A percentile compares a stretch with the other conserved stretches of the same genome.
phyloP scores from a whole-genome alignment of 2,329 filamentous ascomycete species.

The Xylaria sp. region DNA sequence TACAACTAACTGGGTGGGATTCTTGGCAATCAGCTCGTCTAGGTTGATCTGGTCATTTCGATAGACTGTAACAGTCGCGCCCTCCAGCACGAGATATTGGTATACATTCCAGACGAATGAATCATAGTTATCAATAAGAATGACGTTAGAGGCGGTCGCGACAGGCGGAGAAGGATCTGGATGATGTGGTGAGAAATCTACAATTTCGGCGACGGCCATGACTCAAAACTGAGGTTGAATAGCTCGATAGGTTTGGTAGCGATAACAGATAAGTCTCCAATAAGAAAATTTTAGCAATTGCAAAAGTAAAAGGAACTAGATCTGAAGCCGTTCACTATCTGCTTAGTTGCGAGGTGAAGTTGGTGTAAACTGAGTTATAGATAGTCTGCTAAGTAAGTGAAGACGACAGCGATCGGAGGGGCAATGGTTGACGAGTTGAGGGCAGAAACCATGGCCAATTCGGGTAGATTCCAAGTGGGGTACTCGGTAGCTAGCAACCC shows the following conservation, averaged over 20 bases:
- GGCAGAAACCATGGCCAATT: conserved; percentile 28
- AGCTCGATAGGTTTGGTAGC: neutral
- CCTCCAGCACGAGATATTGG: conserved; percentile 96
- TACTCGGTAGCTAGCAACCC: conserved; percentile 16
- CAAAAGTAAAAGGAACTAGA: neutral
- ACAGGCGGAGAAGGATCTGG: conserved; percentile 78
- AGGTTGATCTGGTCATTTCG: conserved; percentile 92
- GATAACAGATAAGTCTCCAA: neutral
- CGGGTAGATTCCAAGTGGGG: conserved; percentile 33
- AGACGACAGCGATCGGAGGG: conserved; percentile 24
- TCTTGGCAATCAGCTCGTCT: conserved; percentile 81
- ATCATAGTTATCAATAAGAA: conserved; percentile 99
- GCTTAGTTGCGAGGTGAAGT: neutral
- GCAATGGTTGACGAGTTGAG: neutral
- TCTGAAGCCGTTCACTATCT: neutral
- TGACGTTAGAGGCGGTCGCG: conserved; percentile 84
- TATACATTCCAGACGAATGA: conserved; percentile 99
- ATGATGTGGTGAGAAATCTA: conserved; percentile 89
- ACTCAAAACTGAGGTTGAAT: conserved; percentile 17
- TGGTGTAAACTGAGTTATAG: neutral
- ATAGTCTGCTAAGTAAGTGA: conserved; percentile 1
- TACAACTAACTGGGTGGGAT: conserved; percentile 92
- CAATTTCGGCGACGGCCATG: conserved; percentile 63
- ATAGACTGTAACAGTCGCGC: conserved; percentile 87
- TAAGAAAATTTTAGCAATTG: neutral